Base-by-base conservation (phyloP, 768 basidiomycete species). In the Leccinum truebloodii region DNA sequence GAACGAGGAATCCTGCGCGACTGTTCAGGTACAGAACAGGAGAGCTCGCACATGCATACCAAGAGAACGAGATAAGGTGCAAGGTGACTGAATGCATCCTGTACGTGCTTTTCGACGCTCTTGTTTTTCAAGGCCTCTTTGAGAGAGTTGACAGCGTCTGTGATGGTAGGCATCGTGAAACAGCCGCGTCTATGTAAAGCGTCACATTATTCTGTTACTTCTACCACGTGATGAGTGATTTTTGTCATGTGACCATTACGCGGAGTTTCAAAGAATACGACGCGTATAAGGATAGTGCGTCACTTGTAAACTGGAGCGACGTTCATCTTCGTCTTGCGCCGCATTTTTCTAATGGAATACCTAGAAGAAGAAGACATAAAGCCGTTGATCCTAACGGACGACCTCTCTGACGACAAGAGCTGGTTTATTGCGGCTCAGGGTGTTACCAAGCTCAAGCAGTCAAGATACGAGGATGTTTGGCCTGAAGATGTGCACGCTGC, bases 21-120 rank as follows among this genome's bases (percentile, higher is more conserved):
- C 55, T 14, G n/a, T 32, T 57, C n/a, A 55, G n/a, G 54, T 18
- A 9, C 37, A 18, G 14, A 48, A 35, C 46, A 52, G 18, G n/a
- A 49, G 7, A 46, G 20, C 52, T 26, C 32, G 9, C 1, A 61
- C 73, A 62, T 16, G 51, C 79, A 64, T 69, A 82, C 83, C 58
- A 84, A 73, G 46, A 83, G 72, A 9, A 75, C 71, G 22, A 79
- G 61, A 59, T 73, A 77, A 6, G 81, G 80, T 55, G 78, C 69
- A 41, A 84, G 63, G 30, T 79, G 77, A 53, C 71, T 67, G 34
- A 81, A 69, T 9, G 74, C 71, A 46, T 78, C 76, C 34, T 73
- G 64, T 5, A 77, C 59, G 37, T 69, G 71, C 26, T 65, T 64
- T 49, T 71, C 72, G 35, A 69, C 65, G 16, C 70, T 71, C 18